Base-by-base conservation (phyloP, 148 eudicot species). In the Silene latifolia region DNA sequence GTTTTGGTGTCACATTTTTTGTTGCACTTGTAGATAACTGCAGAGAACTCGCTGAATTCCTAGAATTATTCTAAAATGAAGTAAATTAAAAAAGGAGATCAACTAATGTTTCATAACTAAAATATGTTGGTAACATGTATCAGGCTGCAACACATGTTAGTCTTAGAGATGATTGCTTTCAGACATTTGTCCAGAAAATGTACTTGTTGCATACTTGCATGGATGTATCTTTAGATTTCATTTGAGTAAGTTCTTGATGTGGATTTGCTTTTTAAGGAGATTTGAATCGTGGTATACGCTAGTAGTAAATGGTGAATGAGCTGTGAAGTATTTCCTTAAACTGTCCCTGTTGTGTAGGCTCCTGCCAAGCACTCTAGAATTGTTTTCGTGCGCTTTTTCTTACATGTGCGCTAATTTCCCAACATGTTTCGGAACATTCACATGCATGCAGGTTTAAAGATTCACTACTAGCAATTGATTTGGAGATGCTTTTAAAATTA, bases 401-500 rank as follows among this genome's bases (percentile, higher is more conserved):
- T 65, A 65, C 27, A 17, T 4, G 47, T 35, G 7, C 2, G 47
- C 46, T 17, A 65, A 65, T 29, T 32, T 65, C 69, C 20, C 47
- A 15, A 65, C 69, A 32, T 65, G 46, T 67, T 67, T 0, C 9
- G 69, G 19, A 67, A 65, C 14, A 63, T 67, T 42, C 71, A n/a
- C 54, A 60, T 80, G 74, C 73, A 70, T 89, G 82, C 90, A 95
- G 99, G 81, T 74, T 95, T 69, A 87, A 89, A 63, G 98, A 95
- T 84, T 84, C 88, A 72, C 90, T 84, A 79, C 97, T 95, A 61
- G 94, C 93, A 84, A 83, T 95, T 59, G 98, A 95, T 83, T 90
- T 89, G 83, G 99, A 92, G 80, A 81, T 95, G 65, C 85, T 95
- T 70, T 77, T 89, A 64, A 86, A 91, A 66, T 78, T 95, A 68